Evolutionary conservation across 257 asterid species (phyloP), one percentile per base, ranked within the genome.

Genomic region (Petunia secreta): DNA sequence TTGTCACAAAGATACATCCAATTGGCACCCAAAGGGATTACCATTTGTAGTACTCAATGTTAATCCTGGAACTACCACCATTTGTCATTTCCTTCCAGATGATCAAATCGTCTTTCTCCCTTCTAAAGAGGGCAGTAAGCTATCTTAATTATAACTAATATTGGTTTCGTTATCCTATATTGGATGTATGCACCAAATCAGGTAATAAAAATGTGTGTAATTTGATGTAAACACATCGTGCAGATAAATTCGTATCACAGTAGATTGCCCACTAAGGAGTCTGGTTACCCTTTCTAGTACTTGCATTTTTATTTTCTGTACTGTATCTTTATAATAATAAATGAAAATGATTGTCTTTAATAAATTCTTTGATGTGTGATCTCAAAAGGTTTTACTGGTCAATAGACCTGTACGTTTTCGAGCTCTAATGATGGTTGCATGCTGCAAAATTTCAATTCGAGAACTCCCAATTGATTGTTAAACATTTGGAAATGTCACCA

Each of bases 31-130:
- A 16, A 48, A 63, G 64, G 80, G 78, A 16, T 8, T 75, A 38
- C 80, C 84, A 14, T 81, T 81, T 81, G 80, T 57, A 43, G 79
- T 81, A 80, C 80, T 81, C 37, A 75, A 75, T 8, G 84, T 34
- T 62, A 75, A 48, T n/a, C 80, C 84, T 15, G 84, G 80, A 52
- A 41, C 66, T 41, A 55, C 68, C 62, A 53, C 67, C 15, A 81
- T 81, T 63, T 81, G 80, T n/a, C 80, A 81, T 75, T 71, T 59
- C 63, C 68, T 80, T 48, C 83, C 75, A 41, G 71, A 80, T 76
- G 83, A 73, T 63, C 83, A 80, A 16, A 38, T 80, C 11, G 80
- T 80, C 52, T 80, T 76, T 65, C 57, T 80, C 46, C 59, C 62
- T 10, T 8, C 34, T 57, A 15, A 57, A 15, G 16, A 57, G 6